Evolutionary conservation across 495 filamentous ascomycete genomes (phyloP).

Genomic region (Sordaria brevicollis): DNA sequence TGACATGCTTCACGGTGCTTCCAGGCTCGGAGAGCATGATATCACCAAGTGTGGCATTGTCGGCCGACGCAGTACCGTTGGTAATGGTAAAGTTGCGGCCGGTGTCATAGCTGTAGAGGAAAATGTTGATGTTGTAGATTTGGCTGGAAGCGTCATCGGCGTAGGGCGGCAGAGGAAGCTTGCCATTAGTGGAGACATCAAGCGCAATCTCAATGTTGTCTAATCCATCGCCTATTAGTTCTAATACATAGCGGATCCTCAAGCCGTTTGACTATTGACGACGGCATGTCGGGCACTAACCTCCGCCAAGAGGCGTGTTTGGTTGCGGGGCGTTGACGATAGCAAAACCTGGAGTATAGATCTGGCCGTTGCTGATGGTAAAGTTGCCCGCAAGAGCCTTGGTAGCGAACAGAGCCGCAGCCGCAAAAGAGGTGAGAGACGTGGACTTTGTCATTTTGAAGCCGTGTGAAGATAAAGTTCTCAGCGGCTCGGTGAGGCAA

Average conservation of each 20-base stretch:
- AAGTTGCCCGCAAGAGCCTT: conserved; percentile 27
- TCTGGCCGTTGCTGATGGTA: conserved; percentile 47
- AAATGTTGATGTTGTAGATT: conserved; percentile 55
- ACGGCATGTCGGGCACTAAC: conserved; percentile 23
- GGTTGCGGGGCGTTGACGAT: conserved; percentile 57
- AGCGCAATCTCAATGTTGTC: conserved; percentile 55
- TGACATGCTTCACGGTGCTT: conserved; percentile 60
- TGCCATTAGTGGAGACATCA: conserved; percentile 54
- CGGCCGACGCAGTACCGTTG: conserved; percentile 48
- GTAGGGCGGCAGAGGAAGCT: conserved; percentile 47
- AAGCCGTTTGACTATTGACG: background rate
- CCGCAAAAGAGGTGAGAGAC: conserved; percentile 9
- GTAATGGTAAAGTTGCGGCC: conserved; percentile 58
- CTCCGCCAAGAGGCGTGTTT: conserved; percentile 54
- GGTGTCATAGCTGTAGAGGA: conserved; percentile 50
- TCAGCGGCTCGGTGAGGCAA: background rate
- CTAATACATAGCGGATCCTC: background rate
- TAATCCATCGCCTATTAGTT: conserved; percentile 11
- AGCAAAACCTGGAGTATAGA: conserved; percentile 54
- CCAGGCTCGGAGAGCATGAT: conserved; percentile 50
- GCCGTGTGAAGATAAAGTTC: conserved; percentile 16
- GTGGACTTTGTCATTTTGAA: conserved; percentile 4
- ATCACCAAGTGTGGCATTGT: conserved; percentile 46
- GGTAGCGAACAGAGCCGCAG: conserved; percentile 4
- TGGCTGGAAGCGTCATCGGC: conserved; percentile 34